phyloP scores from a whole-genome alignment of 2,329 filamentous ascomycete species.

The Elsinoe necatrix region DNA sequence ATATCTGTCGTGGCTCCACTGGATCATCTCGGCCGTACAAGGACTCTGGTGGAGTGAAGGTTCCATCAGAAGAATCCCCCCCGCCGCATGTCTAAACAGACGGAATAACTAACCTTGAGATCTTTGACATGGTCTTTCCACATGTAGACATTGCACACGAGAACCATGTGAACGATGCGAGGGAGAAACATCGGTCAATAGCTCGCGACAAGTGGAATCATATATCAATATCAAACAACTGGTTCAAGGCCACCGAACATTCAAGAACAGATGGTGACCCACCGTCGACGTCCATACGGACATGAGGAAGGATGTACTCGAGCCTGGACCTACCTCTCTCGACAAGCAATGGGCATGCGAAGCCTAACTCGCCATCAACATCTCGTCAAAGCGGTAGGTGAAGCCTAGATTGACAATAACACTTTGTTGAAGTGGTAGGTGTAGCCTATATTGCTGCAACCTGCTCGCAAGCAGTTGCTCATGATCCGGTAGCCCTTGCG shows the following conservation, averaged over 20 bases:
- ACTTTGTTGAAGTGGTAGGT: background rate
- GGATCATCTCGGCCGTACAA: no score
- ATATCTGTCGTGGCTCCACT: no score
- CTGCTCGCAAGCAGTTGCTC: background rate
- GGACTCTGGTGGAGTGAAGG: no score
- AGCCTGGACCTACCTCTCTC: no score
- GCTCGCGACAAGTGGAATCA: background rate
- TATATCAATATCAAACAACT: background rate
- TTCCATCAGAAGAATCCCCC: no score
- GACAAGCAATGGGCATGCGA: background rate
- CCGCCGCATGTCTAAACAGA: no score
- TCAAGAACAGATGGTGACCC: background rate
- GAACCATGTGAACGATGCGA: background rate
- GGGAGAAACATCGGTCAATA: background rate
- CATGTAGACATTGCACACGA: background rate
- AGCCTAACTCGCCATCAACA: background rate
- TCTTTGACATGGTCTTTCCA: no score
- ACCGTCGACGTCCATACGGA: background rate
- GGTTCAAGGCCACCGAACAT: background rate
- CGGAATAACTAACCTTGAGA: no score
- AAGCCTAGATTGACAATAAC: background rate
- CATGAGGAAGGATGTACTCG: no score
- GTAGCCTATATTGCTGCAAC: background rate
- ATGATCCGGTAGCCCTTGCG: background rate
- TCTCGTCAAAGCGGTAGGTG: background rate